Evolutionary conservation across 352 stramenopile genomes (phyloP).

Genomic region (Globisporangium nunn): DNA sequence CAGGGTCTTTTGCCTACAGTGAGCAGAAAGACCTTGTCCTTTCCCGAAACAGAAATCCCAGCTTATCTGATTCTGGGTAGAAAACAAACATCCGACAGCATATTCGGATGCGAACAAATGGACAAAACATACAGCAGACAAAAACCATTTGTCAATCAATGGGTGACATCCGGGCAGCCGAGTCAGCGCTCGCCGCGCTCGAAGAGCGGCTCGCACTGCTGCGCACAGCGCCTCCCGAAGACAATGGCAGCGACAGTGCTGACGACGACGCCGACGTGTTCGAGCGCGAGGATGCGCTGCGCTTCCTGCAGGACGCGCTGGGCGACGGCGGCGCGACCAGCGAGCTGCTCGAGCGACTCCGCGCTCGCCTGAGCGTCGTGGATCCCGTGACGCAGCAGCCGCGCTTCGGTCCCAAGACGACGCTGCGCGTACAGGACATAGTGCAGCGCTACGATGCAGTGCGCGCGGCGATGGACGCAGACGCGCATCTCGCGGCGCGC

Average conservation of each 20-base stretch:
- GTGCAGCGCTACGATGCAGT: constrained; percentile 41
- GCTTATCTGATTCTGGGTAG: too few species aligned
- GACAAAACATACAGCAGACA: too few species aligned
- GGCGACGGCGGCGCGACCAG: constrained; percentile 24
- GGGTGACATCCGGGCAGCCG: constrained; percentile 13
- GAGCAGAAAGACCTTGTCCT: too few species aligned
- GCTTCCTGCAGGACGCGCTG: constrained; percentile 14
- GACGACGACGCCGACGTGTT: not conserved
- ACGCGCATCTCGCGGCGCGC: constrained; percentile 15
- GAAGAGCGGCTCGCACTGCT: constrained; percentile 29
- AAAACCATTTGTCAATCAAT: too few species aligned
- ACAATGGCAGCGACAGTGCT: not conserved
- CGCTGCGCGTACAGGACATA: constrained; percentile 52
- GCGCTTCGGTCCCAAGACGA: constrained; percentile 73
- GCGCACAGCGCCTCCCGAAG: constrained; percentile 2
- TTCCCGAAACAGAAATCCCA: too few species aligned
- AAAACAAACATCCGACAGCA: too few species aligned
- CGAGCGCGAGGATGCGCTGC: not conserved
- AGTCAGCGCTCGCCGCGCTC: constrained; percentile 30
- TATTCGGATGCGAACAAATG: too few species aligned
- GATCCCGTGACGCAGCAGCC: constrained; percentile 67
- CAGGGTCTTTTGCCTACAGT: too few species aligned
- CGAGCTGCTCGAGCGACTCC: constrained; percentile 43
- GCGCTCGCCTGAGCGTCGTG: constrained; percentile 39
- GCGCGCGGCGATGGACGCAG: constrained; percentile 23